phyloP scores from a whole-genome alignment of 345 rosid genomes.

The Anacardium occidentale region DNA sequence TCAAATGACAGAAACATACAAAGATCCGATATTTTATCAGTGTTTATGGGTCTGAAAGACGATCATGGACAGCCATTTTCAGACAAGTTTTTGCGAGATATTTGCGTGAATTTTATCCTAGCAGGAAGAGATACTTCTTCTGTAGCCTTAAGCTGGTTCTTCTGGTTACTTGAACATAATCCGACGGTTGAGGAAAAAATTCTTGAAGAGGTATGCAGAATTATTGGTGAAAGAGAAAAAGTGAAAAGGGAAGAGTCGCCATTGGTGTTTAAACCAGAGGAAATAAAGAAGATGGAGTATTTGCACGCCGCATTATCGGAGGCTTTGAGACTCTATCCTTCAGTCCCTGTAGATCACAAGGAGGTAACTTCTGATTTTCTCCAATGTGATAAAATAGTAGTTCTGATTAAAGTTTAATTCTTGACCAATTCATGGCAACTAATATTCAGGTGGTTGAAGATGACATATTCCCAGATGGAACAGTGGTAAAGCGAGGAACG shows the following conservation, averaged over 20 bases:
- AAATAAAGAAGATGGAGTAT: slow-evolving; percentile 95
- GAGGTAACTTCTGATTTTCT: slow-evolving; percentile 53
- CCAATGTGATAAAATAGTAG: too few species aligned
- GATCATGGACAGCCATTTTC: slow-evolving; percentile 61
- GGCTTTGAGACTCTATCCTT: slow-evolving; percentile 88
- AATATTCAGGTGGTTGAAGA: slow-evolving; percentile 63
- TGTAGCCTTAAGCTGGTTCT: slow-evolving; percentile 91
- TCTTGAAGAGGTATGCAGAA: slow-evolving; percentile 52
- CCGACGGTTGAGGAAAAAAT: slow-evolving; percentile 63
- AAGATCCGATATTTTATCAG: slow-evolving; percentile 70
- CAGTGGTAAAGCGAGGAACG: slow-evolving; percentile 78
- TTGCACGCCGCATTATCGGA: slow-evolving; percentile 93
- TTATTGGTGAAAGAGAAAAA: slow-evolving; percentile 47
- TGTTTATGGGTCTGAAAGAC: slow-evolving; percentile 59
- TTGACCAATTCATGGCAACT: background rate
- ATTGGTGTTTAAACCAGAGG: slow-evolving; percentile 64
- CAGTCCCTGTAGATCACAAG: slow-evolving; percentile 94
- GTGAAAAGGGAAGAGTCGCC: slow-evolving; percentile 19
- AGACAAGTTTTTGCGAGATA: slow-evolving; percentile 80
- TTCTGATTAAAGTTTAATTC: too few species aligned
- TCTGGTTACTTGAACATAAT: slow-evolving; percentile 75
- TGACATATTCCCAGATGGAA: slow-evolving; percentile 84
- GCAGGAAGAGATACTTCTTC: slow-evolving; percentile 99
- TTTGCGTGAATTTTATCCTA: slow-evolving; percentile 88
- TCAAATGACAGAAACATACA: slow-evolving; percentile 28